phyloP scores from a whole-genome alignment of 805 yeast genomes.

The Zygosaccharomyces pseudorouxii region DNA sequence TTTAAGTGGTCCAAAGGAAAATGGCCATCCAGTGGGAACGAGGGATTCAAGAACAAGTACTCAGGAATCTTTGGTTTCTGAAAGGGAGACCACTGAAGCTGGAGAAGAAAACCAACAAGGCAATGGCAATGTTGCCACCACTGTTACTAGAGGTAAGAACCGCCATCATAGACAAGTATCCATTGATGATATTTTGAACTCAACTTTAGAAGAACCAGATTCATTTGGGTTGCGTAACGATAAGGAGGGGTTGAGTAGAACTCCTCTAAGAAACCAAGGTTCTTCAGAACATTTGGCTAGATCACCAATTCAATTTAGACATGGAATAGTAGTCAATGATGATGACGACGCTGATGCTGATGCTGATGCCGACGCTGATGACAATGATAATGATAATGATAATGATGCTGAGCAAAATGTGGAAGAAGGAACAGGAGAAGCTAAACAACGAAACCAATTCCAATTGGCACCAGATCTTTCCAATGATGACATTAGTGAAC shows the following conservation, averaged over 20 bases:
- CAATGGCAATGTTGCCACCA: neutral
- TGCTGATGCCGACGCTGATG: constrained; percentile 1
- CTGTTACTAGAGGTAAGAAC: neutral
- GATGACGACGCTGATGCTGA: constrained; percentile 9
- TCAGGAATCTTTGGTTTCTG: neutral
- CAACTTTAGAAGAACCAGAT: constrained; percentile 16
- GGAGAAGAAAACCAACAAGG: neutral
- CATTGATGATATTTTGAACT: constrained; percentile 24
- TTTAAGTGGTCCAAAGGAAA: constrained; percentile 6
- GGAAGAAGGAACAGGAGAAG: neutral
- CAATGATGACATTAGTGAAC: neutral
- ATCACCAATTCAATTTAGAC: constrained; percentile 20
- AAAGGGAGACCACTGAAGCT: neutral
- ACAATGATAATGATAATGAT: neutral
- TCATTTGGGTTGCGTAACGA: constrained; percentile 2
- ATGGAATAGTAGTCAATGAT: constrained; percentile 16
- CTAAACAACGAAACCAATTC: neutral
- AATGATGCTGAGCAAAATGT: neutral
- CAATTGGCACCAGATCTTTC: neutral
- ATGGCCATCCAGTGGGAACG: neutral
- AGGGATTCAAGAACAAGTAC: neutral
- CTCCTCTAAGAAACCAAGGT: constrained; percentile 24
- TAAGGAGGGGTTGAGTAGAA: constrained; percentile 10
- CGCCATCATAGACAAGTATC: constrained; percentile 18
- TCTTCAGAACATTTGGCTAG: constrained; percentile 13